phyloP scores from a whole-genome alignment of 768 basidiomycete genomes.

The Cystobasidium tubakii region DNA sequence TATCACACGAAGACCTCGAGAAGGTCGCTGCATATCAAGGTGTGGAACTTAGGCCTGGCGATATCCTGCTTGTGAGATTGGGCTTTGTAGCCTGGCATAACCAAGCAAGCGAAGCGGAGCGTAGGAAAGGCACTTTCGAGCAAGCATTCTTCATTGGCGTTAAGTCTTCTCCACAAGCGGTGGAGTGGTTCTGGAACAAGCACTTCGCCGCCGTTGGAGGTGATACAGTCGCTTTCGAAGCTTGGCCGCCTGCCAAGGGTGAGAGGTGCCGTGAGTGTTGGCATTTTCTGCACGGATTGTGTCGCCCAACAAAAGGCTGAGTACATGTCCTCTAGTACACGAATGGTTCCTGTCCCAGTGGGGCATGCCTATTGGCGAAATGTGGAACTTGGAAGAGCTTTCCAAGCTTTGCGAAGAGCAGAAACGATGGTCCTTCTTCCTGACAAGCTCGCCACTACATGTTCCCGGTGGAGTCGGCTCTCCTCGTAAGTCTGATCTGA shows the following conservation, averaged over 20 bases:
- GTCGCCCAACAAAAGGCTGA: no score
- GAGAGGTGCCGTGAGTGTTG: slow-evolving; percentile 3
- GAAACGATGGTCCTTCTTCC: slow-evolving; percentile 39
- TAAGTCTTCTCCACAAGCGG: slow-evolving; percentile 2
- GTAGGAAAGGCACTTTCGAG: slow-evolving; percentile 31
- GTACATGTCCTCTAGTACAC: slow-evolving; percentile 1
- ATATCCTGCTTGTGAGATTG: slow-evolving; percentile 38
- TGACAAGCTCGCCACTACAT: slow-evolving; percentile 38
- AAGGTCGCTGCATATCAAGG: slow-evolving; percentile 36
- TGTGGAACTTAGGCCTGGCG: slow-evolving; percentile 32
- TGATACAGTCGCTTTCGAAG: slow-evolving; percentile 40
- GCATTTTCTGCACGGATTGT: no score
- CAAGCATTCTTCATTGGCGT: slow-evolving; percentile 31
- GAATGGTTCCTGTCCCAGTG: slow-evolving; percentile 29
- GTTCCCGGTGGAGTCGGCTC: slow-evolving; percentile 39
- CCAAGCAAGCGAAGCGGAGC: slow-evolving; percentile 11
- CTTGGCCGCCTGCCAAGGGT: slow-evolving; percentile 32
- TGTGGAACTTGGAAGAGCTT: slow-evolving; percentile 39
- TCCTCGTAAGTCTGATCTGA: slow-evolving; percentile 35
- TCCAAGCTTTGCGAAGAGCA: slow-evolving; percentile 32
- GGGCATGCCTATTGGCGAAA: slow-evolving; percentile 39
- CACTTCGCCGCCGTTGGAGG: slow-evolving; percentile 40
- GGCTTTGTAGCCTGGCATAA: slow-evolving; percentile 37
- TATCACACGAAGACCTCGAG: slow-evolving; percentile 32
- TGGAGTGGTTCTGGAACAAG: slow-evolving; percentile 39